Conservation (phyloP, 441 rosid genomes). For the Erysimum cheiri region DNA sequence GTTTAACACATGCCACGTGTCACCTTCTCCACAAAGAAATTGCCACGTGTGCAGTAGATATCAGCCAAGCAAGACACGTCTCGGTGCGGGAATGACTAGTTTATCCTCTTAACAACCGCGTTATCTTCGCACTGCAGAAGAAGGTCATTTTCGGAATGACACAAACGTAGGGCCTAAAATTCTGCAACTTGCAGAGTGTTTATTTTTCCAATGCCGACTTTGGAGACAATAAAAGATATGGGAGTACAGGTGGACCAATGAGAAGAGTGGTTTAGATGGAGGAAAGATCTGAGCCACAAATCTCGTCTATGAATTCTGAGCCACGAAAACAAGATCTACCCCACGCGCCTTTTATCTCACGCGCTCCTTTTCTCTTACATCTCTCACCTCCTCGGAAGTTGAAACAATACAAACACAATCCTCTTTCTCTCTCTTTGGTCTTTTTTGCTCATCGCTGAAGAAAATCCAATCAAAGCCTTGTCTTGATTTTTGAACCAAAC, state of each 20-base stretch:
- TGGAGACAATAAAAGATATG: slow-evolving; percentile 36
- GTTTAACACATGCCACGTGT: slow-evolving; percentile 35
- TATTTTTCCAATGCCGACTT: neutral
- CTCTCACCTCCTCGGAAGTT: slow-evolving; percentile 36
- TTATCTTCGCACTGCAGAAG: neutral
- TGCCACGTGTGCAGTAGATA: slow-evolving; percentile 22
- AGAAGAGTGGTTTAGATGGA: slow-evolving; percentile 36
- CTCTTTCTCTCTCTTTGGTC: slow-evolving; percentile 30
- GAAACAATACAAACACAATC: slow-evolving; percentile 38
- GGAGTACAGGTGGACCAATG: slow-evolving; percentile 38
- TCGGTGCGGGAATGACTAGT: neutral
- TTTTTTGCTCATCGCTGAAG: slow-evolving; percentile 23
- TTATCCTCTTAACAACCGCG: slow-evolving; percentile 13
- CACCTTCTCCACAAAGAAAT: slow-evolving; percentile 1
- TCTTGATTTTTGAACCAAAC: neutral
- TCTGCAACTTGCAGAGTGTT: slow-evolving; percentile 34
- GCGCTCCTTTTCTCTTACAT: slow-evolving; percentile 36
- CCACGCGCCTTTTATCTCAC: slow-evolving; percentile 38
- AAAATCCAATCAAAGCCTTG: neutral
- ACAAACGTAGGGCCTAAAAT: slow-evolving; percentile 9
- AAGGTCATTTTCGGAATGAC: slow-evolving; percentile 38
- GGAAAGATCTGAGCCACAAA: slow-evolving; percentile 43
- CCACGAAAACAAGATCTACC: slow-evolving; percentile 39
- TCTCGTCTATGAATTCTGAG: slow-evolving; percentile 42
- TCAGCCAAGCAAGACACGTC: slow-evolving; percentile 42